Evolutionary conservation across 192 early-diverging fungal species (phyloP).

Genomic region (Coemansia sp.): DNA sequence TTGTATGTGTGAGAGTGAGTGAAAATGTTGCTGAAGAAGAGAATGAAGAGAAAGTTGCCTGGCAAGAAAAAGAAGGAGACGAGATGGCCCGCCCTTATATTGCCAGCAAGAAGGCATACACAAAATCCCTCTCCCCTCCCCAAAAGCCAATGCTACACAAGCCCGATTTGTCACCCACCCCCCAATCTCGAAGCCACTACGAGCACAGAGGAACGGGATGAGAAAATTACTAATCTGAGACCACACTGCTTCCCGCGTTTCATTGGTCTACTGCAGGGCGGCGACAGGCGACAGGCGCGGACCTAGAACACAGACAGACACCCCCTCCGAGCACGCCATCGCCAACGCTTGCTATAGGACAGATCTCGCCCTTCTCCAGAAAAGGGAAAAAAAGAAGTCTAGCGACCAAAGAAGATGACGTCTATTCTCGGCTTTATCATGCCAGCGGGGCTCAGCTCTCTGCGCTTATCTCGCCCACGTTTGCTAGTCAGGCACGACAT

Average conservation of each 20-base stretch:
- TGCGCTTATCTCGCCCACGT: background rate
- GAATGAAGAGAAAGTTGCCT: background rate
- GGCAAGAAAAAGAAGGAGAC: background rate
- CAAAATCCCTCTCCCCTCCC: background rate
- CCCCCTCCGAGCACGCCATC: constrained; percentile 20
- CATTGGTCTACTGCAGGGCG: constrained; percentile 3
- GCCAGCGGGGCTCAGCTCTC: background rate
- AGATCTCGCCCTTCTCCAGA: background rate
- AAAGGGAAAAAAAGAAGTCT: background rate
- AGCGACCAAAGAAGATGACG: background rate
- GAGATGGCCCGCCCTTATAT: background rate
- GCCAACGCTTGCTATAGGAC: constrained; percentile 8
- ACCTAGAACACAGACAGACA: background rate
- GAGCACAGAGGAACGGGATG: background rate
- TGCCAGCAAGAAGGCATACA: background rate
- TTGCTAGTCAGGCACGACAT: background rate
- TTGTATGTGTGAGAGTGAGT: background rate
- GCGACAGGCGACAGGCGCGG: background rate
- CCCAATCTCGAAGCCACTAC: background rate
- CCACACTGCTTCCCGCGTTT: constrained; percentile 3
- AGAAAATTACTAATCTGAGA: constrained; percentile 10
- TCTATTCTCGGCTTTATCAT: background rate
- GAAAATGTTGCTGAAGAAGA: constrained; percentile 2
- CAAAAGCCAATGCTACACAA: constrained; percentile 1
- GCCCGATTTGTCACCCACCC: constrained; percentile 6